Percentiles rank a stretch among this genome's conserved stretches.
Conservation (phyloP, 2,329 filamentous ascomycete species). For the Aureobasidium vineae region DNA sequence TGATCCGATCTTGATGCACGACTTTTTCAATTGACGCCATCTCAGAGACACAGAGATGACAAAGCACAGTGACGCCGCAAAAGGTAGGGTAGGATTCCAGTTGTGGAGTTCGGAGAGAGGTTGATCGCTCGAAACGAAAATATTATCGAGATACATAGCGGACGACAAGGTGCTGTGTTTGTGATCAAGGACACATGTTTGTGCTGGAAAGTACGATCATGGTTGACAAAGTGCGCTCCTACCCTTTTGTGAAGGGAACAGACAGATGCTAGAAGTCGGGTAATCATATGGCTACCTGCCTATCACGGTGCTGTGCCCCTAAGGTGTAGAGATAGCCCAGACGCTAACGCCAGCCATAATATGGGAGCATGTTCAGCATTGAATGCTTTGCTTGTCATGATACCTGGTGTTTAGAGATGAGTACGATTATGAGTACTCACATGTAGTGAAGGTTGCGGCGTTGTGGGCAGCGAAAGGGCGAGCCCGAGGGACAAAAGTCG, state of each 20-base stretch:
- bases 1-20: background rate
- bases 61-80: background rate
- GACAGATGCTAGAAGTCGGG: too few relatives aligned
- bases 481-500: conserved; percentile 22
- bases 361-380: background rate
- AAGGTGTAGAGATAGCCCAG: background rate
- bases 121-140: background rate
- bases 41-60: background rate
- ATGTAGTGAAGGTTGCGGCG: conserved; percentile 10
- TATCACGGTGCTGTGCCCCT: background rate
- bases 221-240: background rate
- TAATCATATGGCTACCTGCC: background rate
- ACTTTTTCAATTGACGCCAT: conserved; percentile 4
- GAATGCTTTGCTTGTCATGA: background rate
- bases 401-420: too few relatives aligned
- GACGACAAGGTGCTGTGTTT: background rate
- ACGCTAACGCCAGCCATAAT: background rate
- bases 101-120: background rate
- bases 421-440: too few relatives aligned
- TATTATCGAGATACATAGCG: background rate
- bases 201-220: background rate
- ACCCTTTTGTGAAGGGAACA: too few relatives aligned
- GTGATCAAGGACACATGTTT: background rate
- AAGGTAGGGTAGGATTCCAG: background rate
- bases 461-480: conserved; percentile 8